Evolutionary conservation across 2,329 filamentous ascomycete species (phyloP).

Genomic region (Fusarium euwallaceae): DNA sequence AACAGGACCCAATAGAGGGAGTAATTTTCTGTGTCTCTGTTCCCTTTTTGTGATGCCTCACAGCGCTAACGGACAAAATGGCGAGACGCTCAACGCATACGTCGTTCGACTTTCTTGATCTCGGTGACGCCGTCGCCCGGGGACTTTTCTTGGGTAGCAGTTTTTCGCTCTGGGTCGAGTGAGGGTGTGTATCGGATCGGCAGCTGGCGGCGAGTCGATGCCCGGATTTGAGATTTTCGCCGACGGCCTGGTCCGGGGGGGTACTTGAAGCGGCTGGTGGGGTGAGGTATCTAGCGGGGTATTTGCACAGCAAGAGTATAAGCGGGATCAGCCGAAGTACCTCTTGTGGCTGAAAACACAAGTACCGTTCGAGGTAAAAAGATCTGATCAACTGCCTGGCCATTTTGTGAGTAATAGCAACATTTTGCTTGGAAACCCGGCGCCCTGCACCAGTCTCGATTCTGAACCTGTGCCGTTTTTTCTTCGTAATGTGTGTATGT

Average conservation of each 20-base stretch:
- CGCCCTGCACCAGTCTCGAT: constrained; percentile 11
- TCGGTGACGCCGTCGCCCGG: constrained; percentile 36
- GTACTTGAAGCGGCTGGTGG: not conserved
- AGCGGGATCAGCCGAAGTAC: constrained; percentile 17
- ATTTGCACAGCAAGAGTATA: not conserved
- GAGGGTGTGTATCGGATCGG: constrained; percentile 44
- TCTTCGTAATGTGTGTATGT: constrained; percentile 8
- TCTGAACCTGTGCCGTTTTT: constrained; percentile 6
- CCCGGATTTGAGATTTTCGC: constrained; percentile 46
- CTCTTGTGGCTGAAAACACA: constrained; percentile 17
- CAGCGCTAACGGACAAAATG: constrained; percentile 20
- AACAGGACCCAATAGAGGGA: not conserved
- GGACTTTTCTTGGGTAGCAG: constrained; percentile 18
- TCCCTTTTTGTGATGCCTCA: constrained; percentile 7
- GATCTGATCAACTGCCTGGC: constrained; percentile 31
- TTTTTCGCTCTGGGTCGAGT: constrained; percentile 21
- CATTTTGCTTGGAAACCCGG: constrained; percentile 16
- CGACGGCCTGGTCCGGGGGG: not conserved
- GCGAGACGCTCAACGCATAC: constrained; percentile 40
- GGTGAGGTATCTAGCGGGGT: not conserved
- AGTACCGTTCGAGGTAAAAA: constrained; percentile 35
- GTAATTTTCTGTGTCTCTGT: not conserved
- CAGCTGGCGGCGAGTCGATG: constrained; percentile 41
- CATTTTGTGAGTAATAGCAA: constrained; percentile 24
- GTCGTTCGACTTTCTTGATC: constrained; percentile 43